phyloP scores from a whole-genome alignment of 768 basidiomycete species.

The Podaxis sp. region DNA sequence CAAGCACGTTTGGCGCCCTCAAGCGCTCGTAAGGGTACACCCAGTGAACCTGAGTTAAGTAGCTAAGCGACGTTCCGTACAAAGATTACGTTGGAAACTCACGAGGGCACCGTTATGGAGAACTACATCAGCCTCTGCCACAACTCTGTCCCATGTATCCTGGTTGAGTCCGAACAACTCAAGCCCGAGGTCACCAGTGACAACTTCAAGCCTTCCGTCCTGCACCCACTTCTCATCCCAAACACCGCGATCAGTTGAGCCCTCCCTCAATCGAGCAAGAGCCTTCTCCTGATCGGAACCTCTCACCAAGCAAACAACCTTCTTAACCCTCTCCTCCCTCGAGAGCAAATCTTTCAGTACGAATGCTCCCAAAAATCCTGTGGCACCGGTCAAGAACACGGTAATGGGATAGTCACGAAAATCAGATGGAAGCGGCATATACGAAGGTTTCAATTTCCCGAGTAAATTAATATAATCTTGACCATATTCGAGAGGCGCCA shows the following conservation, averaged over 20 bases:
- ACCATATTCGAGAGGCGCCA: constrained; percentile 64
- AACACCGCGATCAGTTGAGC: constrained; percentile 74
- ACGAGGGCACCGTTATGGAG: constrained; percentile 98
- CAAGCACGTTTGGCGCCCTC: constrained; percentile 88
- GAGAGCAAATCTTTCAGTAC: constrained; percentile 79
- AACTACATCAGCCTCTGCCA: constrained; percentile 75
- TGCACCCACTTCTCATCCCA: constrained; percentile 88
- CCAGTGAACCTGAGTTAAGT: constrained; percentile 82
- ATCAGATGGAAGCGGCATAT: constrained; percentile 59
- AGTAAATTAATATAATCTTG: constrained; percentile 72
- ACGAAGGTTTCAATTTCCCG: constrained; percentile 56
- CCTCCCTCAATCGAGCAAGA: constrained; percentile 66
- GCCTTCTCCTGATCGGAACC: constrained; percentile 63
- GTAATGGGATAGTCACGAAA: constrained; percentile 58
- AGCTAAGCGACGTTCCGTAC: neutral
- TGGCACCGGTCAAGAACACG: constrained; percentile 94
- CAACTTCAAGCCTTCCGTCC: constrained; percentile 68
- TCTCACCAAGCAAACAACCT: constrained; percentile 92
- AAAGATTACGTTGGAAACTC: constrained; percentile 26
- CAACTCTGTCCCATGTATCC: constrained; percentile 64
- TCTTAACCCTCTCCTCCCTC: constrained; percentile 54
- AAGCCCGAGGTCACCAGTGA: constrained; percentile 80
- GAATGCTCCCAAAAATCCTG: constrained; percentile 96
- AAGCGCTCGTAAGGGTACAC: constrained; percentile 96
- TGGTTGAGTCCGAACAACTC: constrained; percentile 72